A percentile compares a stretch with the other conserved stretches of the same genome.
Conservation (phyloP, 75 land plant genomes). For the Larix kaempferi region DNA sequence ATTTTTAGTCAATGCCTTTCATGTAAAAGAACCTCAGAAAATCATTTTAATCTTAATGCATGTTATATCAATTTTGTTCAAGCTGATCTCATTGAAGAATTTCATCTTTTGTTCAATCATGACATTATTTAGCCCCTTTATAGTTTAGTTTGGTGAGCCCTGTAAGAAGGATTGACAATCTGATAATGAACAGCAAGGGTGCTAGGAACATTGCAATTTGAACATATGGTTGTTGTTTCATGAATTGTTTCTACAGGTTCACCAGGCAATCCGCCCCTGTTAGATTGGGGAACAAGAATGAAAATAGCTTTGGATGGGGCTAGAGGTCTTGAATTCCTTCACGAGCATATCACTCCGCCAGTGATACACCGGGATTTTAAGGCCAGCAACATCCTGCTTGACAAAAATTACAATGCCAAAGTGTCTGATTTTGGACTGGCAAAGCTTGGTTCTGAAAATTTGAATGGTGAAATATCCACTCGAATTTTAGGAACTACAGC, state of each 20-base stretch:
- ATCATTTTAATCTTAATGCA: too few relatives aligned
- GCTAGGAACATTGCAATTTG: too few relatives aligned
- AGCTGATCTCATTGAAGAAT: too few relatives aligned
- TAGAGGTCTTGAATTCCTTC: slow-evolving; percentile 73
- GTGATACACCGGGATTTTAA: slow-evolving; percentile 88
- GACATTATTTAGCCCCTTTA: too few relatives aligned
- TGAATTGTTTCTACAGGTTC: slow-evolving; percentile 23
- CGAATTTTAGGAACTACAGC: slow-evolving; percentile 28
- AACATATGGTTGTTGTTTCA: too few relatives aligned
- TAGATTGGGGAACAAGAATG: slow-evolving; percentile 72
- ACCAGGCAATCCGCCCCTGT: slow-evolving; percentile 15
- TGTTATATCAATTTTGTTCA: too few relatives aligned
- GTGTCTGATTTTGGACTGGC: slow-evolving; percentile 55
- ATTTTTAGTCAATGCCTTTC: too few relatives aligned
- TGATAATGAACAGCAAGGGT: too few relatives aligned
- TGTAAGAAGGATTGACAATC: too few relatives aligned
- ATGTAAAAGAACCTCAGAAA: too few relatives aligned
- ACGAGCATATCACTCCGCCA: slow-evolving; percentile 71
- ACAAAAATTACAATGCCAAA: slow-evolving; percentile 63
- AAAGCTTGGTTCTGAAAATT: slow-evolving; percentile 29
- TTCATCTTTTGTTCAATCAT: too few relatives aligned
- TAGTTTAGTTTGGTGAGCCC: too few relatives aligned
- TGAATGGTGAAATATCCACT: slow-evolving; percentile 28
- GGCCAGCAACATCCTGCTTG: slow-evolving; percentile 25
- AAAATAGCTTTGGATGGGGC: slow-evolving; percentile 74